Percentiles rank a stretch among this genome's conserved stretches.
These are phyloP conservation scores for Torulaspora pretoriensis DNA, from an alignment of 1,139 yeast species.

Conservation along the genomic window DNA sequence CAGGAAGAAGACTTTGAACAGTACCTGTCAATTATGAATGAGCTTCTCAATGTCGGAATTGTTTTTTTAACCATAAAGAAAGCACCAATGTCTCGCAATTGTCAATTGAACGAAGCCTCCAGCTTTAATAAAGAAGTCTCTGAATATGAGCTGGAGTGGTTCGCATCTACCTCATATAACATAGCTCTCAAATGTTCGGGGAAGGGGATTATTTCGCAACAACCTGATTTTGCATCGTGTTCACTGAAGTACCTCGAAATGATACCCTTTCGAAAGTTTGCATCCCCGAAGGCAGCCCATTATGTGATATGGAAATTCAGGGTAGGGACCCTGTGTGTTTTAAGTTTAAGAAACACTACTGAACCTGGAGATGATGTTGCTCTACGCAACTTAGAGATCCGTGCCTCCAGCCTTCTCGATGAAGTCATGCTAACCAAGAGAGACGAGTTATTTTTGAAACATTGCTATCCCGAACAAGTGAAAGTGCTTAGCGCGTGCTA, in stretches of 20 bases:
- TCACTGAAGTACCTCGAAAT: slow-evolving; percentile 16
- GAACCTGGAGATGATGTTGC: slow-evolving; percentile 1
- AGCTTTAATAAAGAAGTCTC: slow-evolving; percentile 15
- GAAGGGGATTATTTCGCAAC: slow-evolving; percentile 2
- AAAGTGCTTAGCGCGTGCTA: slow-evolving; percentile 9
- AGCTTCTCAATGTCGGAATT: slow-evolving; percentile 16
- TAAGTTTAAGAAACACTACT: slow-evolving; percentile 1
- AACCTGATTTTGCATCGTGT: slow-evolving; percentile 9
- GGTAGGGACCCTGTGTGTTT: slow-evolving; percentile 10
- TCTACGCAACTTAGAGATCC: slow-evolving; percentile 3
- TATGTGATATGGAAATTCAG: slow-evolving; percentile 24
- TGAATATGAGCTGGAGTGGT: slow-evolving; percentile 32
- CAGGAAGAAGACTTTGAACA: slow-evolving; percentile 3
- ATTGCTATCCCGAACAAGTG: background rate
- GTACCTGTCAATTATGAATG: slow-evolving; percentile 14
- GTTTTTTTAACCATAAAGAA: slow-evolving; percentile 13
- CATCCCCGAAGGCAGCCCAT: slow-evolving; percentile 19
- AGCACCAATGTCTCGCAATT: slow-evolving; percentile 2
- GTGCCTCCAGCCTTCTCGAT: slow-evolving; percentile 2
- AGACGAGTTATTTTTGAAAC: slow-evolving; percentile 5
- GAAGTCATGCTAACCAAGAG: slow-evolving; percentile 1
- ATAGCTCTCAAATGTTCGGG: slow-evolving; percentile 18
- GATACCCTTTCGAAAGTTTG: slow-evolving; percentile 22
- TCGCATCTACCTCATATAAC: slow-evolving; percentile 28
- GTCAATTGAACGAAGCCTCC: background rate